Base-by-base conservation (phyloP, 2,329 filamentous ascomycete species). In the Fusarium dlaminii region DNA sequence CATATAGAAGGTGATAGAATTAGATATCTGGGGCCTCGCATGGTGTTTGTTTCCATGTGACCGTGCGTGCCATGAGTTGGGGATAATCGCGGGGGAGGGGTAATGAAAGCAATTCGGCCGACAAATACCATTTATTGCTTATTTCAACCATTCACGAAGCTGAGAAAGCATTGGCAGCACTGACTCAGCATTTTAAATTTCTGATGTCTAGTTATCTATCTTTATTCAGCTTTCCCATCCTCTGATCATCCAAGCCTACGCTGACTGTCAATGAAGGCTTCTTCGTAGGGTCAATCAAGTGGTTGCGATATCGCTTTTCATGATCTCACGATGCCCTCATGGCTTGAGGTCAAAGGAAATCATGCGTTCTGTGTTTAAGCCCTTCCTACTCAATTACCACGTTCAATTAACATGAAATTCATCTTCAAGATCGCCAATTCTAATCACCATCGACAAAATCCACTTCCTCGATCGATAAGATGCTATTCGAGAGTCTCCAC, bases 1-100 rank as follows among this genome's bases (percentile, higher is more conserved):
- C 56, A 66, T 63, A 48, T 42, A 56, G 43, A 40, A 68, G 37
- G 56, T 70, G 43, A 40, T 58, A 49, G 66, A 73, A 66, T 68
- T 63, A 20, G 54, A 48, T 62, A 46, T 67, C 65, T 58, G 61
- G 57, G 61, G 57, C 59, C 63, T 76, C 70, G 75, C 73, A 74
- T 69, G 67, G 70, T 73, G 62, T 69, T 52, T 64, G 61, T 56
- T 74, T 68, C 70, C 72, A 77, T 77, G 74, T 75, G 74, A 78
- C 66, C 63, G 63, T 73, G 65, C 70, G 62, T 67, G 57, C 66
- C 60, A 66, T 60, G 64, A 77, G 39, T 72, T 48, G 66, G 75
- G 70, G 74, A 68, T 24, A 67, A 75, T 76, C 63, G 75, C 69
- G 75, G 75, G 75, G 75, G 74, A 77, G 75, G 70, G 73, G 75